Evolutionary conservation across 1,284 basidiomycete species (phyloP), one percentile per base, ranked within the genome.

Genomic region (Leccinum holopus): DNA sequence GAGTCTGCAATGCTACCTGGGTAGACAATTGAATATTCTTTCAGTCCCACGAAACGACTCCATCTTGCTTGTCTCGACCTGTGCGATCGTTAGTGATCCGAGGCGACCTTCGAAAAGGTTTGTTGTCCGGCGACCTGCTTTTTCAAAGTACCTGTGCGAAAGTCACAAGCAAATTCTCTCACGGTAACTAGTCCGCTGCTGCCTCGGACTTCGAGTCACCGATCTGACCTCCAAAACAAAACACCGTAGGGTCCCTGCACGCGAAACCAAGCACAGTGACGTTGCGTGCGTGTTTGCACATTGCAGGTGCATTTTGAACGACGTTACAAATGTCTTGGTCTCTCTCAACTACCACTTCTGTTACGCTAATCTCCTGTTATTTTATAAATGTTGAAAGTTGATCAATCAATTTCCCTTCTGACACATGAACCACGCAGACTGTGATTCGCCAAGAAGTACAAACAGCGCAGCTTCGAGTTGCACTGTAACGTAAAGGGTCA

Each of bases 401-500:
- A 18, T 9, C 14, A 37, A 16, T 11, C 9, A 14, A 44, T 39
- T 32, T 25, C 9, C 18, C 3, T 7, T 25, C 6, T 49, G 18
- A 25, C 18, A 18, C 10, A 18, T 11, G 11, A 49, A n/a, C n/a
- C 21, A 25, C 25, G 47, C 47, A 18, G 14, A 39, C 37, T 39
- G 14, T 39, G 37, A 39, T 39, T 39, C 37, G 37, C 37, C 37
- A 39, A 39, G 37, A 39, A 39, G 37, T 39, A 39, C 11, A 33
- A 12, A 18, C 9, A 1, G 2, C 25, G 53, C 53, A 16, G 58
- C 59, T 37, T 39, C 25, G 16, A 28, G 25, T 59, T 25, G 35
- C 41, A 54, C 25, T 18, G 14, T 51, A 25, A 65, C 66, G 58
- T 68, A 67, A 65, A 18, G 5, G 14, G 16, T 35, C 16, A 47